phyloP scores from a whole-genome alignment of 768 basidiomycete genomes.

The Leucosporidium scottii region DNA sequence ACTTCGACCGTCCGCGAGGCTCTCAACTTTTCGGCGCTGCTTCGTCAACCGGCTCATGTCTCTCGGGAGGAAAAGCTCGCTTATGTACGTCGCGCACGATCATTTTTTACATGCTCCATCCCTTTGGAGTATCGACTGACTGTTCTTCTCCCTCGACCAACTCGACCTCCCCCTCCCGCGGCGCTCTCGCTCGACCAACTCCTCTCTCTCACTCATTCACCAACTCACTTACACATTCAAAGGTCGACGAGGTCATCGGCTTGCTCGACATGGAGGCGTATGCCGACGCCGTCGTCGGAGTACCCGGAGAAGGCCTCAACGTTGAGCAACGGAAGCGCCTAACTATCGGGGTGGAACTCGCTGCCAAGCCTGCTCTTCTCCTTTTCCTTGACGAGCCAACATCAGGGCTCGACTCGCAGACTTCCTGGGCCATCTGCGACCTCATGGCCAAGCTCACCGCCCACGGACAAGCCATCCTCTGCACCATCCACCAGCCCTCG shows the following conservation, averaged over 20 bases:
- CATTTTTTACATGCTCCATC: no score
- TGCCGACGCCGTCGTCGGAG: slow-evolving; percentile 47
- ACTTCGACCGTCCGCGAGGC: slow-evolving; percentile 11
- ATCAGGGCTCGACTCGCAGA: slow-evolving; percentile 48
- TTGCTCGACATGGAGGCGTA: slow-evolving; percentile 45
- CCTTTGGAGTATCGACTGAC: no score
- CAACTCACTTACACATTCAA: no score
- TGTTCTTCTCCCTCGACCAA: no score
- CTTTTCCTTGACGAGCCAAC: slow-evolving; percentile 86
- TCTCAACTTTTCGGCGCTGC: slow-evolving; percentile 42
- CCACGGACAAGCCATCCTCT: slow-evolving; percentile 76
- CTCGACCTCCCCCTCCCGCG: no score
- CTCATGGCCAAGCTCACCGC: slow-evolving; percentile 70
- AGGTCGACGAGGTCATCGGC: slow-evolving; percentile 43
- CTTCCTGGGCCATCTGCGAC: slow-evolving; percentile 42
- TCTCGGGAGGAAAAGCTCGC: slow-evolving; percentile 40
- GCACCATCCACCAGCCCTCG: slow-evolving; percentile 50
- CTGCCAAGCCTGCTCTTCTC: slow-evolving; percentile 72
- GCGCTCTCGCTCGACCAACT: no score
- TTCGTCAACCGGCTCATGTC: slow-evolving; percentile 42
- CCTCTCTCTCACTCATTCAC: no score
- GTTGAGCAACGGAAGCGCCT: slow-evolving; percentile 49
- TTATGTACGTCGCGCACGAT: slow-evolving; percentile 41
- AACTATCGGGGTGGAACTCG: slow-evolving; percentile 78
- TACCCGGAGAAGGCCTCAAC: slow-evolving; percentile 41